Percentiles rank a stretch among this genome's conserved stretches.
Evolutionary conservation across 805 yeast genomes (phyloP).

Genomic region (Candida pini): DNA sequence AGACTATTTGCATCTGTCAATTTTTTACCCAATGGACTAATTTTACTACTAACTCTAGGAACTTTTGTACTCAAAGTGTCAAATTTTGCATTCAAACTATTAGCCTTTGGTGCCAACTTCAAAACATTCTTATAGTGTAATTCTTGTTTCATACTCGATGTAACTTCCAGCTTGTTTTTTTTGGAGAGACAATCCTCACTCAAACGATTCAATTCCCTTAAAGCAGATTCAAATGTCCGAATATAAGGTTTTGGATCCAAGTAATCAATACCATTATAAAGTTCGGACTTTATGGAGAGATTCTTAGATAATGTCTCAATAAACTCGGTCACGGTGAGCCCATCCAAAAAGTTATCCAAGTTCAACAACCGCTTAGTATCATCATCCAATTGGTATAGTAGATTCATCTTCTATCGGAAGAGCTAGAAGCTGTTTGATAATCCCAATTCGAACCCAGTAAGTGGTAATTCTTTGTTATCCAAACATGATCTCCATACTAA

Average conservation of each 20-base stretch:
- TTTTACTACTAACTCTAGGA: slow-evolving; percentile 49
- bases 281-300: slow-evolving; percentile 47
- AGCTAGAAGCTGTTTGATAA: not conserved
- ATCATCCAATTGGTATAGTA: slow-evolving; percentile 43
- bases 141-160: slow-evolving; percentile 56
- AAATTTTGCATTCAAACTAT: slow-evolving; percentile 42
- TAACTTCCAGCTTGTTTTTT: slow-evolving; percentile 47
- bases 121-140: slow-evolving; percentile 65
- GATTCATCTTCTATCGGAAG: slow-evolving; percentile 18
- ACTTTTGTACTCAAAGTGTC: slow-evolving; percentile 46
- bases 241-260: slow-evolving; percentile 93
- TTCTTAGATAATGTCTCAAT: slow-evolving; percentile 64
- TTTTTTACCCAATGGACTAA: slow-evolving; percentile 66
- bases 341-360: slow-evolving; percentile 59
- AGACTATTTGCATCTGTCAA: slow-evolving; percentile 63
- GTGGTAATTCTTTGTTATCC: no score
- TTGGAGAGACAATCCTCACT: slow-evolving; percentile 48
- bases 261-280: slow-evolving; percentile 45
- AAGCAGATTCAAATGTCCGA: slow-evolving; percentile 83
- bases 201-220: slow-evolving; percentile 62
- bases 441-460: not conserved
- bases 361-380: slow-evolving; percentile 50
- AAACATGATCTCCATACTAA: no score
- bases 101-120: slow-evolving; percentile 38
- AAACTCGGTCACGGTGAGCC: slow-evolving; percentile 71